Percentiles rank a stretch among this genome's conserved stretches.
phyloP scores from a whole-genome alignment of 225 moss, liverwort and hornwort genomes.

The Neckera pumila region DNA sequence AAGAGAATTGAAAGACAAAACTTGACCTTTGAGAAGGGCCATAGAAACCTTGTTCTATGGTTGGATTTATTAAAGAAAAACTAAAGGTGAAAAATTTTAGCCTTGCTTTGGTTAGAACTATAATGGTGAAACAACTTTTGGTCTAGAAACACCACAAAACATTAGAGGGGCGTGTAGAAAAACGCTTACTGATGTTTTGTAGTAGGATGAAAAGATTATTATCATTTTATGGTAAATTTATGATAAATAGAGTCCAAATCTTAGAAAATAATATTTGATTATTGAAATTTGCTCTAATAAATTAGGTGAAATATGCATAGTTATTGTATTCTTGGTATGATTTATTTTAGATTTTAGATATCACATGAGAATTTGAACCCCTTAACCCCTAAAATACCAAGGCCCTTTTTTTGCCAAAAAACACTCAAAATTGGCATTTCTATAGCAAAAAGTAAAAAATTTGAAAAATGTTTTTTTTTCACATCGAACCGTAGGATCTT shows the following conservation, averaged over 20 bases:
- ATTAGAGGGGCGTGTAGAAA: fast-evolving
- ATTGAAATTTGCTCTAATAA: background rate
- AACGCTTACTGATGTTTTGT: background rate
- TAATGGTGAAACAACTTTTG: background rate
- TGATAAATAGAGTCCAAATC: background rate
- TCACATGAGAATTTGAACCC: background rate
- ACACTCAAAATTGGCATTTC: too few relatives aligned
- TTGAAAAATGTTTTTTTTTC: too few relatives aligned
- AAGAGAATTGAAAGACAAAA: background rate
- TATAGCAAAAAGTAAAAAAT: too few relatives aligned
- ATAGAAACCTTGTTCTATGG: fast-evolving
- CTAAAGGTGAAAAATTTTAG: background rate
- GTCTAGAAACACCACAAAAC: background rate
- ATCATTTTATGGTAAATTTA: background rate
- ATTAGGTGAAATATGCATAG: background rate
- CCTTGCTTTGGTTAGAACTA: background rate
- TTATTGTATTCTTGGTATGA: background rate
- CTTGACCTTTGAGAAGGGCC: fast-evolving
- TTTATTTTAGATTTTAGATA: background rate
- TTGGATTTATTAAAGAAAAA: background rate
- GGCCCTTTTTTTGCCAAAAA: too few relatives aligned
- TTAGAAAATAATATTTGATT: background rate
- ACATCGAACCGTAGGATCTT: too few relatives aligned
- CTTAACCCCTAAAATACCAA: too few relatives aligned
- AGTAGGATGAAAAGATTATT: background rate